A percentile compares a stretch with the other conserved stretches of the same genome.
Evolutionary conservation across 805 yeast genomes (phyloP).

Genomic region (Komagataella pseudopastoris): DNA sequence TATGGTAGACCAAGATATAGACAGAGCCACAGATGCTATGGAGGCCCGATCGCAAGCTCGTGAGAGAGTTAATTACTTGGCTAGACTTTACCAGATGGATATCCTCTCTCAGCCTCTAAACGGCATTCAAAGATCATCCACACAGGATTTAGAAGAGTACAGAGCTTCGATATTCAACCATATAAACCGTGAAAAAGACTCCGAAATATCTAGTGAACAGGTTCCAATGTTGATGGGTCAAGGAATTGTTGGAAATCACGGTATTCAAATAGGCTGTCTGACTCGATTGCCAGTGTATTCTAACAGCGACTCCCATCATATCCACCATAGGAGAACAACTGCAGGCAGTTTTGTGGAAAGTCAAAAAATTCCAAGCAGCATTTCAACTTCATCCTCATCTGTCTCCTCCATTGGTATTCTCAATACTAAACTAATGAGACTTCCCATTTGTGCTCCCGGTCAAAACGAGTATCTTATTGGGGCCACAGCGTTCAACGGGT

Average conservation of each 20-base stretch:
- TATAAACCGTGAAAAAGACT: neutral
- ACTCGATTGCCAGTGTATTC: conserved; percentile 20
- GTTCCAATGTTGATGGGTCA: conserved; percentile 16
- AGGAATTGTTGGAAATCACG: conserved; percentile 18
- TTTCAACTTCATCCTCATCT: neutral
- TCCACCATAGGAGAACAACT: conserved; percentile 3
- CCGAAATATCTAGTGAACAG: neutral
- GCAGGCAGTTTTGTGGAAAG: conserved; percentile 6
- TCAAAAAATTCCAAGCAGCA: neutral
- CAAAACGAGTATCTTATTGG: conserved; percentile 7
- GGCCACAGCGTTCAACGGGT: conserved; percentile 7
- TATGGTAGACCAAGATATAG: neutral
- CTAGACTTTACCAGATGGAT: conserved; percentile 1
- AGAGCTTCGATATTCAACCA: conserved; percentile 1
- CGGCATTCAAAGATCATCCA: neutral
- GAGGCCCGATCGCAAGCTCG: neutral
- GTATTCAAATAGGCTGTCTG: conserved; percentile 17
- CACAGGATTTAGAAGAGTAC: conserved; percentile 1
- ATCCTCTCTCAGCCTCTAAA: neutral
- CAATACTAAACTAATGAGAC: neutral
- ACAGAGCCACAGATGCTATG: neutral
- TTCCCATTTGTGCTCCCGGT: conserved; percentile 4
- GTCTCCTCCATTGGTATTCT: neutral
- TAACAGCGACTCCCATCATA: conserved; percentile 3
- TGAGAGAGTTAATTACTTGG: neutral